phyloP scores from a whole-genome alignment of 78 protist genomes.

The Planoprotostelium fungivorum region DNA sequence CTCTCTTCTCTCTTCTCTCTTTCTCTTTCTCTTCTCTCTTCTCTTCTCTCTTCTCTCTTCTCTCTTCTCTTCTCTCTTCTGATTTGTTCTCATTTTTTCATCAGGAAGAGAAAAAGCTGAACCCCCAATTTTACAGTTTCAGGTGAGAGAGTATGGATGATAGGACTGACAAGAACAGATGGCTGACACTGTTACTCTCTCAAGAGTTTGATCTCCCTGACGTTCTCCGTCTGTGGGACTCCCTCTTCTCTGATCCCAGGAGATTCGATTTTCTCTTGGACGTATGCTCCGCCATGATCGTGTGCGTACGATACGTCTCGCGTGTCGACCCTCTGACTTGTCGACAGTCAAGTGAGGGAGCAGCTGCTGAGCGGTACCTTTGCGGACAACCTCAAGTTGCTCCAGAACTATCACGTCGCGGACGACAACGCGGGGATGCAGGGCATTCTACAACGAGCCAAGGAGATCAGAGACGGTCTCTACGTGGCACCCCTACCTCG shows the following conservation, averaged over 20 bases:
- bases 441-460: neutral
- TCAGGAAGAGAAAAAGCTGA: slow-evolving; percentile 39
- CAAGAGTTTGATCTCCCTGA: slow-evolving; percentile 84
- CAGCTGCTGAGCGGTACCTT: slow-evolving; percentile 38
- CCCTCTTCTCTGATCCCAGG: slow-evolving; percentile 61
- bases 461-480: neutral
- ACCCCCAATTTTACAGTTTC: slow-evolving; percentile 67
- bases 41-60: no score
- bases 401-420: slow-evolving; percentile 30
- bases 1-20: no score
- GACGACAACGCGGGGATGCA: neutral
- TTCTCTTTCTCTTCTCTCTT: no score
- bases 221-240: slow-evolving; percentile 78
- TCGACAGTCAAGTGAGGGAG: slow-evolving; percentile 21
- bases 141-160: neutral
- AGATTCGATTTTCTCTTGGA: slow-evolving; percentile 61
- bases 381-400: slow-evolving; percentile 44
- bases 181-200: slow-evolving; percentile 74
- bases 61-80: no score
- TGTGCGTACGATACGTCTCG: slow-evolving; percentile 23
- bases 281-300: slow-evolving; percentile 71
- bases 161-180: slow-evolving; percentile 25
- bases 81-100: no score
- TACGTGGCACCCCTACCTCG: neutral
- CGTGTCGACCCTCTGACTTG: neutral